phyloP scores from a whole-genome alignment of 1,139 yeast species.

The Protomyces gravidus region DNA sequence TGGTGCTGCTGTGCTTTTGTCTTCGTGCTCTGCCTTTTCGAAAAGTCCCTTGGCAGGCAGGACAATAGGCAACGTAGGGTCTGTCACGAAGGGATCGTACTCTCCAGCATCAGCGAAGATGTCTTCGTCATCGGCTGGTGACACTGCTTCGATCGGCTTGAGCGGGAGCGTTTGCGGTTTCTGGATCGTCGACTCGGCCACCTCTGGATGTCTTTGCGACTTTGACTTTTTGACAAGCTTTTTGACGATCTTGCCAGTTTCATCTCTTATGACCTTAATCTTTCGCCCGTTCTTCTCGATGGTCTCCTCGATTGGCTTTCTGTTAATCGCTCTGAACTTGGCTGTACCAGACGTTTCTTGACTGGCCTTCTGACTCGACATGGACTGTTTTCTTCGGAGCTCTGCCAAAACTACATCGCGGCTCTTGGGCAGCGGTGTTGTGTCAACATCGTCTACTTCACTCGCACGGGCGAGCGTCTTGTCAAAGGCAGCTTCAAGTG shows the following conservation, averaged over 20 bases:
- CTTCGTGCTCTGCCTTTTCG: neutral
- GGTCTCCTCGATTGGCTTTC: constrained; percentile 1
- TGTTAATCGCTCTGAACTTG: constrained; percentile 5
- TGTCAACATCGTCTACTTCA: neutral
- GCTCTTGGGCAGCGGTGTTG: neutral
- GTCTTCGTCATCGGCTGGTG: neutral
- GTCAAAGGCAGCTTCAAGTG: neutral
- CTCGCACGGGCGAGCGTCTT: neutral
- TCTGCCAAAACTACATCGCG: neutral
- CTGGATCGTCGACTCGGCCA: neutral
- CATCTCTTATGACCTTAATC: constrained; percentile 13
- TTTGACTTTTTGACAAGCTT: constrained; percentile 7
- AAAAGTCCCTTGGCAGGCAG: neutral
- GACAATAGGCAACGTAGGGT: neutral
- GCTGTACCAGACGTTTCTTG: neutral
- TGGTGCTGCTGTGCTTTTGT: neutral
- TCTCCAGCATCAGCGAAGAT: constrained; percentile 1
- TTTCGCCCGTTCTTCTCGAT: constrained; percentile 17
- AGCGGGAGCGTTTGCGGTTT: neutral
- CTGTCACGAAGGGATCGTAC: neutral
- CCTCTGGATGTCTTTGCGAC: neutral
- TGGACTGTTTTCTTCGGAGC: constrained; percentile 1
- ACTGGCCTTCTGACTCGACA: neutral
- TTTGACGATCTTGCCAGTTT: constrained; percentile 10
- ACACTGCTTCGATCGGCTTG: neutral